These are phyloP conservation scores for Hippophae rhamnoides DNA, from an alignment of 306 rosid genomes.

Conservation along the genomic window DNA sequence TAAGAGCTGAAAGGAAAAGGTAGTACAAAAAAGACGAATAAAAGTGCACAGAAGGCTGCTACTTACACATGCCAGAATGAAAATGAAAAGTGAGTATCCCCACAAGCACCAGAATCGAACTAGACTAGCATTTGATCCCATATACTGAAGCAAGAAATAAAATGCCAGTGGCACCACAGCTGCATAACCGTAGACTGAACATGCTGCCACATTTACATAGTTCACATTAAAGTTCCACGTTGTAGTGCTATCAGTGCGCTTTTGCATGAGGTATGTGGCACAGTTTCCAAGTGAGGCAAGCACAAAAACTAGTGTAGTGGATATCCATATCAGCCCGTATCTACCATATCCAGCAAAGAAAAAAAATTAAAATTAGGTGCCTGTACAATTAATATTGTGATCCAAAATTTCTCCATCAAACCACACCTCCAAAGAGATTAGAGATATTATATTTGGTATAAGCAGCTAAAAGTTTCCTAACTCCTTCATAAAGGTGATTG, in stretches of 20 bases:
- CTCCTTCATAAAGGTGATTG: no score
- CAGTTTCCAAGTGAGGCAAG: constrained; percentile 89
- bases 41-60: constrained; percentile 9
- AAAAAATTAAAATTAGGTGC: constrained; percentile 15
- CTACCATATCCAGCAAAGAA: constrained; percentile 18
- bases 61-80: constrained; percentile 77
- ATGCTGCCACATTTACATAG: constrained; percentile 71
- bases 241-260: constrained; percentile 32
- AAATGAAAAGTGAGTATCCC: constrained; percentile 94
- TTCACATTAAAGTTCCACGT: constrained; percentile 83
- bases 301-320: constrained; percentile 80
- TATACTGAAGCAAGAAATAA: constrained; percentile 71
- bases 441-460: no score
- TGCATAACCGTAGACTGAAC: constrained; percentile 73
- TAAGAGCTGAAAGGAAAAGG: neutral
- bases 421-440: no score
- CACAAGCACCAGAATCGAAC: constrained; percentile 91
- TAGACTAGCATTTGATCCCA: constrained; percentile 74
- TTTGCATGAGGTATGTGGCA: constrained; percentile 83
- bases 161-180: constrained; percentile 75
- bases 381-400: constrained; percentile 9
- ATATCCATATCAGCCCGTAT: constrained; percentile 85
- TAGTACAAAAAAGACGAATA: neutral
- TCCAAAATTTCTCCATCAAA: no score
- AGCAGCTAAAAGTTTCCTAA: no score